These are phyloP conservation scores for Aspergillus neoniger DNA, from an alignment of 2,329 filamentous ascomycete species.

Conservation along the genomic window DNA sequence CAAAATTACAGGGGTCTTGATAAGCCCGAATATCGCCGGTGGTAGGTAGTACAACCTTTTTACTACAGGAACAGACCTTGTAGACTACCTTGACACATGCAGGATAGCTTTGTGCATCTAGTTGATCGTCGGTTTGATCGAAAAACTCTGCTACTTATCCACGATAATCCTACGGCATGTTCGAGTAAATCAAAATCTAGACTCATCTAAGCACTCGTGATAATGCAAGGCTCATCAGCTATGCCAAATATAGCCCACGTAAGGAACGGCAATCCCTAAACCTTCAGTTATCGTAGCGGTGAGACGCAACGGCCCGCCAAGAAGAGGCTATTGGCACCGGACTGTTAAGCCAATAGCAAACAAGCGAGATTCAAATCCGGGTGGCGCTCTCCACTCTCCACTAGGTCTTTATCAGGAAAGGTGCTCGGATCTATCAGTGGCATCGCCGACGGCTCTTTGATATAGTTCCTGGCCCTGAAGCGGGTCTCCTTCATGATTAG, in stretches of 20 bases:
- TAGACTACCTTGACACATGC: not conserved
- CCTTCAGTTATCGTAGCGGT: not conserved
- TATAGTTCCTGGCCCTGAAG: not conserved
- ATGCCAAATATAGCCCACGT: not conserved
- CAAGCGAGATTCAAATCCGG: not conserved
- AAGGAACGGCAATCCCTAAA: not conserved
- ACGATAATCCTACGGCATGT: not conserved
- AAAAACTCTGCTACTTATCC: not conserved
- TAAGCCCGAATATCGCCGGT: too few species aligned
- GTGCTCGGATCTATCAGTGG: not conserved
- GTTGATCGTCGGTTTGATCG: not conserved
- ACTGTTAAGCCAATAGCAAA: not conserved
- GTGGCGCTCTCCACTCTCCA: not conserved
- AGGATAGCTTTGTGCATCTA: too few species aligned
- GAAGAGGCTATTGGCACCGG: not conserved
- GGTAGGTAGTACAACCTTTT: too few species aligned
- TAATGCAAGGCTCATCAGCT: not conserved
- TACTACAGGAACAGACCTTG: not conserved
- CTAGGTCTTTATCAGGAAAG: not conserved
- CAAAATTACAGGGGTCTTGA: too few species aligned
- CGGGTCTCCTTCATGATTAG: not conserved
- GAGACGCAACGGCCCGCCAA: not conserved
- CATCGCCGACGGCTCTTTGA: not conserved
- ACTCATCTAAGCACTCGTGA: too few species aligned
- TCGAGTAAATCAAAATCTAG: not conserved